A percentile compares a stretch with the other conserved stretches of the same genome.
These are phyloP conservation scores for Exobasidium rhododendri DNA, from an alignment of 1,284 basidiomycete genomes.

Conservation along the genomic window DNA sequence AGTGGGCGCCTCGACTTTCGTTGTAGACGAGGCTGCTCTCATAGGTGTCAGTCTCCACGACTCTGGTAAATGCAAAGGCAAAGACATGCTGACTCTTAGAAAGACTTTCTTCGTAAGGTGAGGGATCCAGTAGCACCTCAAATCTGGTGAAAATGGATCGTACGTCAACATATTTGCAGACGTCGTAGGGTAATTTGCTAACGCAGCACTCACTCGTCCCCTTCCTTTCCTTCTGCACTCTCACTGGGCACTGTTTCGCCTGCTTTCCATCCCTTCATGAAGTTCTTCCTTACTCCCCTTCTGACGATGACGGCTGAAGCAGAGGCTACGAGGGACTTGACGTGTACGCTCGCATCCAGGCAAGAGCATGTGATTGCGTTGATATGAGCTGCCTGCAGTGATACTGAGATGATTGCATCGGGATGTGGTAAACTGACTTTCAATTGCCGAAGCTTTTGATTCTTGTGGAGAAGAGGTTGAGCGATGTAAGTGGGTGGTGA, in stretches of 20 bases:
- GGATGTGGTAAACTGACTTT: slow-evolving; percentile 8
- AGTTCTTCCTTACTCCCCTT: not conserved
- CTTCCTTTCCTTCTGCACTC: slow-evolving; percentile 1
- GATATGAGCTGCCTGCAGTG: slow-evolving; percentile 8
- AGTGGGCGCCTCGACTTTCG: not conserved
- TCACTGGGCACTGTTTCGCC: slow-evolving; percentile 4
- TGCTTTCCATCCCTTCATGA: slow-evolving; percentile 6
- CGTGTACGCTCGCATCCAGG: slow-evolving; percentile 6
- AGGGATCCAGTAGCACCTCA: slow-evolving; percentile 13
- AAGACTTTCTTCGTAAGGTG: slow-evolving; percentile 10
- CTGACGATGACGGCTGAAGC: slow-evolving; percentile 1
- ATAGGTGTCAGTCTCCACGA: not conserved
- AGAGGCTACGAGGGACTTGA: slow-evolving; percentile 6
- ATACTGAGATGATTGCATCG: slow-evolving; percentile 7
- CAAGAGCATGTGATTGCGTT: slow-evolving; percentile 12
- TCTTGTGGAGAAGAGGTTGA: slow-evolving; percentile 1
- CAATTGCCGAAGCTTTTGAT: slow-evolving; percentile 2
- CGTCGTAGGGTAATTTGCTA: too few relatives aligned
- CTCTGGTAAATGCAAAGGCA: slow-evolving; percentile 12
- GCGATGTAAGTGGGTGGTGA: not conserved
- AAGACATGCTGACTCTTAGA: slow-evolving; percentile 9
- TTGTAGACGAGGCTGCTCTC: not conserved
- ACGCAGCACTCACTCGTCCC: not conserved
- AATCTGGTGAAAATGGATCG: not conserved
- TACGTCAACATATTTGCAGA: too few relatives aligned